These are phyloP conservation scores for Mucor piriformis DNA, from an alignment of 371 early-diverging fungal genomes.

Conservation along the genomic window DNA sequence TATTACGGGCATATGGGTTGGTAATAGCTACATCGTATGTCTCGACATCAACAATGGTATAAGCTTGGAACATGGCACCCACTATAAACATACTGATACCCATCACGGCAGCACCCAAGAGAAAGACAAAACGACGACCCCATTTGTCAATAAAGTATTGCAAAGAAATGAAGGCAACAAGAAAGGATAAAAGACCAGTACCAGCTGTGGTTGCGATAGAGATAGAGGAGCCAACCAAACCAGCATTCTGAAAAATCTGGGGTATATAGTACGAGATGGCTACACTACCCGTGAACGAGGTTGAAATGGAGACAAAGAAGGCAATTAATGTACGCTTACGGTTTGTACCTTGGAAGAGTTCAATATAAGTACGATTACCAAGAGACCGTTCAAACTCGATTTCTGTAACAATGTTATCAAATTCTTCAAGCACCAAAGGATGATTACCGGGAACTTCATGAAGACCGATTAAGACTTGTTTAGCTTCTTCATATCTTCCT, in stretches of 20 bases:
- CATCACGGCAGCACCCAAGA: conserved; percentile 35
- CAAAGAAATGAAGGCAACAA: conserved; percentile 57
- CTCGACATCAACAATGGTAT: conserved; percentile 31
- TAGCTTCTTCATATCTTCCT: conserved; percentile 46
- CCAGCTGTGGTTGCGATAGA: conserved; percentile 50
- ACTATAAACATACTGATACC: conserved; percentile 49
- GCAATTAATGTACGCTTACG: conserved; percentile 38
- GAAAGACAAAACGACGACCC: conserved; percentile 52
- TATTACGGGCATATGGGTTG: conserved; percentile 36
- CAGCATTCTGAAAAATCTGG: conserved; percentile 41
- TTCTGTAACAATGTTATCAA: conserved; percentile 38
- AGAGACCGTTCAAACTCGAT: conserved; percentile 40
- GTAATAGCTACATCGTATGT: conserved; percentile 22
- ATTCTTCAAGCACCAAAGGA: conserved; percentile 37
- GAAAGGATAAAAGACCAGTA: conserved; percentile 37
- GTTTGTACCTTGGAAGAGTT: conserved; percentile 40
- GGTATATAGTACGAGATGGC: conserved; percentile 59
- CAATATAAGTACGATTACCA: conserved; percentile 38
- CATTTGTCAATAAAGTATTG: conserved; percentile 53
- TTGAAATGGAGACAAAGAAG: conserved; percentile 56
- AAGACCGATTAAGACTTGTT: conserved; percentile 35
- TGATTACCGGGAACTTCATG: conserved; percentile 37
- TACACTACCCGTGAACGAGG: conserved; percentile 67
- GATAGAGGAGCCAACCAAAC: conserved; percentile 35
- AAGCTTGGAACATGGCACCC: conserved; percentile 43